Evolutionary conservation across 768 basidiomycete species (phyloP).

Genomic region (Austroboletus eburneus): DNA sequence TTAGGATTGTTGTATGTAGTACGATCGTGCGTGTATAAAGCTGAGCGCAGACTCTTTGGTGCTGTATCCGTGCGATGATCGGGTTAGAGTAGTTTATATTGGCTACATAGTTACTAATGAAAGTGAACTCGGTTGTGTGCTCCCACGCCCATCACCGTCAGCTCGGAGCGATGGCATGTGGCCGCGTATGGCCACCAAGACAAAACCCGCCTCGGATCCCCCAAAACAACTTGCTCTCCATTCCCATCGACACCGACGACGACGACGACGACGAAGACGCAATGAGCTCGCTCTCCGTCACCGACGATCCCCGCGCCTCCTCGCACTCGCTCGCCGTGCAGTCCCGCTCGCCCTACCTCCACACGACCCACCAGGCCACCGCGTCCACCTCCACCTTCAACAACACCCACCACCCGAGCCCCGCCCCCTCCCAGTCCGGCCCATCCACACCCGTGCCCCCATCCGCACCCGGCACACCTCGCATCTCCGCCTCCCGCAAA

Average conservation of each 20-base stretch:
- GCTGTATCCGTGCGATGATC: too few relatives aligned
- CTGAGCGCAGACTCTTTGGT: too few relatives aligned
- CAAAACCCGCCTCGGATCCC: constrained; percentile 8
- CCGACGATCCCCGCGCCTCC: constrained; percentile 13
- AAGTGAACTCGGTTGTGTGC: background rate
- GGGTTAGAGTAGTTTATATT: background rate
- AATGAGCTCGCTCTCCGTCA: constrained; percentile 18
- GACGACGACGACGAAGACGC: constrained; percentile 24
- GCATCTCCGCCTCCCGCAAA: constrained; percentile 24
- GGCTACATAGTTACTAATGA: too few relatives aligned
- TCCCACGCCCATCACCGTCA: constrained; percentile 22
- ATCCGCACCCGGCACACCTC: constrained; percentile 22
- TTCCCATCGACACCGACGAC: constrained; percentile 12
- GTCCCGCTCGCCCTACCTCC: constrained; percentile 37
- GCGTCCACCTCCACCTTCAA: constrained; percentile 38
- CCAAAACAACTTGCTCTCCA: constrained; percentile 3
- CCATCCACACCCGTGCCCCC: background rate
- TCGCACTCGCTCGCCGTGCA: constrained; percentile 5
- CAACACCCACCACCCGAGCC: background rate
- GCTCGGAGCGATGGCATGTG: constrained; percentile 14
- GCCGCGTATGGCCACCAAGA: constrained; percentile 21
- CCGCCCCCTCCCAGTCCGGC: background rate
- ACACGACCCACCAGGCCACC: constrained; percentile 31
- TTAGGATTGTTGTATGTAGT: too few relatives aligned
- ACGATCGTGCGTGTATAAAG: too few relatives aligned